Conservation (phyloP, 2,329 filamentous ascomycete genomes). For the Penicillium sp. region DNA sequence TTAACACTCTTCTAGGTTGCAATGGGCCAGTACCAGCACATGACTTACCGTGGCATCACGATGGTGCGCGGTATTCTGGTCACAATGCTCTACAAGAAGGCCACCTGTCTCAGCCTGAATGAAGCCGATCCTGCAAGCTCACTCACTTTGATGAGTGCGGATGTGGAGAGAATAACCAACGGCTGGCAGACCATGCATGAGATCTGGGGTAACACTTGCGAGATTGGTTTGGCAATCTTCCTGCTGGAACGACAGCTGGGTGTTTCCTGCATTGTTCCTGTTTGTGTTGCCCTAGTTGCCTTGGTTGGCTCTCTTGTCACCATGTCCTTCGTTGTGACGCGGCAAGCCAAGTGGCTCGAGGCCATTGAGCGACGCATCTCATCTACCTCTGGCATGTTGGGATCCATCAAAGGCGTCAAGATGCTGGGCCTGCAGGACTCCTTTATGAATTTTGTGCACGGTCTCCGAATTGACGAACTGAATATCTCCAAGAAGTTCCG, state of each 20-base stretch:
- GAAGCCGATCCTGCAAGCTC: slow-evolving; percentile 37
- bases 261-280: slow-evolving; percentile 43
- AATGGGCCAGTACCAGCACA: slow-evolving; percentile 41
- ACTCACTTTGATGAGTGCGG: slow-evolving; percentile 45
- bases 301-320: slow-evolving; percentile 33
- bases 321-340: slow-evolving; percentile 35
- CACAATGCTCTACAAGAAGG: slow-evolving; percentile 50
- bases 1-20: slow-evolving; percentile 26
- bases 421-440: slow-evolving; percentile 46
- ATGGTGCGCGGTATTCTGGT: slow-evolving; percentile 43
- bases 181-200: slow-evolving; percentile 43
- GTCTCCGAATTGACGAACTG: slow-evolving; percentile 39
- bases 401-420: slow-evolving; percentile 50
- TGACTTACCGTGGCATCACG: slow-evolving; percentile 41
- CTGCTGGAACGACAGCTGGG: slow-evolving; percentile 41
- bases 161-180: slow-evolving; percentile 43
- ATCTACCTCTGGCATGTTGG: slow-evolving; percentile 46
- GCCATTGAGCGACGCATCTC: slow-evolving; percentile 49
- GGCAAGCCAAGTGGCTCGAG: slow-evolving; percentile 47
- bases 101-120: slow-evolving; percentile 29
- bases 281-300: slow-evolving; percentile 40
- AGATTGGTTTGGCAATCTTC: slow-evolving; percentile 45
- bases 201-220: slow-evolving; percentile 43
- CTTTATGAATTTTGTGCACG: slow-evolving; percentile 37
- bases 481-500: slow-evolving; percentile 40